These are phyloP conservation scores for Fusarium nurragi DNA, from an alignment of 2,329 filamentous ascomycete genomes.

Conservation along the genomic window DNA sequence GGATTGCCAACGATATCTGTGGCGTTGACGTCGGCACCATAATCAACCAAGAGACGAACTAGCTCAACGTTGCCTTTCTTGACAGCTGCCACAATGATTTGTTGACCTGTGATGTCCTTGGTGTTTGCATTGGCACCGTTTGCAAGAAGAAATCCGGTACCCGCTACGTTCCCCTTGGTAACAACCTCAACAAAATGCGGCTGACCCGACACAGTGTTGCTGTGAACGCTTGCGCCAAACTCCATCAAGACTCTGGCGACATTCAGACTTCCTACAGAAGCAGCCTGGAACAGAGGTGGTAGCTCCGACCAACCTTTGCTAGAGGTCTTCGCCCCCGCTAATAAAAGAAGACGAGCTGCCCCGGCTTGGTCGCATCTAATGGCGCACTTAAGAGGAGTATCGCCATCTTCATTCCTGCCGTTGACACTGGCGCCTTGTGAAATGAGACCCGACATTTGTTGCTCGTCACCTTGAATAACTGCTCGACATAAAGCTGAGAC, in stretches of 20 bases:
- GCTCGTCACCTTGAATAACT: not conserved
- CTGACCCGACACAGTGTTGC: not conserved
- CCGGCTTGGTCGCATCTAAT: not conserved
- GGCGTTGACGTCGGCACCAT: not conserved
- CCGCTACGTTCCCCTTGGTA: not conserved
- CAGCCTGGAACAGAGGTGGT: not conserved
- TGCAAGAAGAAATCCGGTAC: not conserved
- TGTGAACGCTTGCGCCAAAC: not conserved
- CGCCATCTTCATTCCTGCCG: constrained; percentile 7
- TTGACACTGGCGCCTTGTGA: constrained; percentile 1
- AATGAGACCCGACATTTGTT: not conserved
- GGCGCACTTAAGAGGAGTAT: constrained; percentile 3
- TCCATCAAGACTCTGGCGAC: not conserved
- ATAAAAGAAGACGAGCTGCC: not conserved
- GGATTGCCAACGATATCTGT: not conserved
- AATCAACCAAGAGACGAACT: not conserved
- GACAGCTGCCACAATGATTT: not conserved
- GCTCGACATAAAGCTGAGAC: constrained; percentile 6
- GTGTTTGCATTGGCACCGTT: not conserved
- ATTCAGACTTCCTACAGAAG: not conserved
- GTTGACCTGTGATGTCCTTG: not conserved
- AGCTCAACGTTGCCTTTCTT: not conserved
- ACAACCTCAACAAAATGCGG: not conserved
- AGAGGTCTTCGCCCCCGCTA: not conserved
- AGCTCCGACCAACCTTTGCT: not conserved